phyloP scores from a whole-genome alignment of 495 filamentous ascomycete genomes.

The Xylaria nigripes region DNA sequence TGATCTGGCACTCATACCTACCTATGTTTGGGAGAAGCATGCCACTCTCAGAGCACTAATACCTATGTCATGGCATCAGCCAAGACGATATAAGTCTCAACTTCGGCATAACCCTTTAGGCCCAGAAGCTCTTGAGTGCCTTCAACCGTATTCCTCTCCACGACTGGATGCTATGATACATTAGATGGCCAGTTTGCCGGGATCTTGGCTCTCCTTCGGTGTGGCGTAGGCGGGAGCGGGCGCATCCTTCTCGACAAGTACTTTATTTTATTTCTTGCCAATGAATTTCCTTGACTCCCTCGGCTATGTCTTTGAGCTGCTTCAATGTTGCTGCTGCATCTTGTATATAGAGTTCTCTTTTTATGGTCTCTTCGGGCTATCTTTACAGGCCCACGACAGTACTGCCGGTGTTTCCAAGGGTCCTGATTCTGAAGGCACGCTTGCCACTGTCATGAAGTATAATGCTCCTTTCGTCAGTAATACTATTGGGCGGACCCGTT shows the following conservation, averaged over 20 bases:
- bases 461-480: conserved; percentile 28
- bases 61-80: background rate
- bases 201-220: conserved; percentile 24
- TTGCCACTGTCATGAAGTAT: conserved; percentile 43
- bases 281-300: conserved; percentile 31
- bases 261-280: conserved; percentile 19
- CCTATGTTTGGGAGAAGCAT: too few relatives aligned
- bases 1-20: too few relatives aligned
- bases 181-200: background rate
- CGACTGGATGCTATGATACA: conserved; percentile 29
- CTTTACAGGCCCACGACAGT: conserved; percentile 36
- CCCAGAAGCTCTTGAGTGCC: conserved; percentile 23
- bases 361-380: conserved; percentile 41
- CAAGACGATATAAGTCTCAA: conserved; percentile 12
- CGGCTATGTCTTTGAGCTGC: conserved; percentile 34
- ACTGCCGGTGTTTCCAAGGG: conserved; percentile 29
- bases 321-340: conserved; percentile 35
- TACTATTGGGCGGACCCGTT: conserved; percentile 37
- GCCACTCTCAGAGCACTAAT: background rate
- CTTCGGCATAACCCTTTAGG: conserved; percentile 18
- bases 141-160: conserved; percentile 38
- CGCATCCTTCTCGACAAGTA: conserved; percentile 17
- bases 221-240: conserved; percentile 24
- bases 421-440: conserved; percentile 32
- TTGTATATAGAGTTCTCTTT: conserved; percentile 34